Conservation (phyloP, 305 asterid species). For the Euphrasia arctica region DNA sequence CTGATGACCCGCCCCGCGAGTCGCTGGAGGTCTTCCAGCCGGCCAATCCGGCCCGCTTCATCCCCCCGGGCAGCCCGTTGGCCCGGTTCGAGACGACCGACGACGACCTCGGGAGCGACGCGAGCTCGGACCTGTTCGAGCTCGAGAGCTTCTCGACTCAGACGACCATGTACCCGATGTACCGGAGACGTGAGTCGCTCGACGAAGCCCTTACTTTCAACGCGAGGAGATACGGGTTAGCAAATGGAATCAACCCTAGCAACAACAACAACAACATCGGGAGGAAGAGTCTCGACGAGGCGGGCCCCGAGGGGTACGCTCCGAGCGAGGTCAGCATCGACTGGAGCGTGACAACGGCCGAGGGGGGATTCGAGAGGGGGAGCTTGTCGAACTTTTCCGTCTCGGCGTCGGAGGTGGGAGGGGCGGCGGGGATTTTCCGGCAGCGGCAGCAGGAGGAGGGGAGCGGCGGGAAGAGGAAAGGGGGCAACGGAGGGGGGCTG, state of each 20-base stretch:
- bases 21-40: slow-evolving; percentile 78
- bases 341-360: slow-evolving; percentile 93
- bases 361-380: slow-evolving; percentile 53
- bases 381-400: slow-evolving; percentile 53
- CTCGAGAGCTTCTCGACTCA: slow-evolving; percentile 82
- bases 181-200: slow-evolving; percentile 57
- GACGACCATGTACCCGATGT: slow-evolving; percentile 49
- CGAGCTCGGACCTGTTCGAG: slow-evolving; percentile 85
- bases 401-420: slow-evolving; percentile 31
- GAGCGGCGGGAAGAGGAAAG: slow-evolving; percentile 37
- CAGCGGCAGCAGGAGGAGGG: slow-evolving; percentile 22
- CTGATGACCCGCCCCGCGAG: slow-evolving; percentile 56
- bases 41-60: slow-evolving; percentile 16
- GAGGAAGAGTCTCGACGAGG: slow-evolving; percentile 47
- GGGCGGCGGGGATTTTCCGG: slow-evolving; percentile 11
- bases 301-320: slow-evolving; percentile 62
- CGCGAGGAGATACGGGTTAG: slow-evolving; percentile 36
- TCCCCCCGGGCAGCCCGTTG: slow-evolving; percentile 46
- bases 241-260: neutral
- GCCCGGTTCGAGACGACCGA: slow-evolving; percentile 43
- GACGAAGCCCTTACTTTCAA: slow-evolving; percentile 51
- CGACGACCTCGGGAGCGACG: slow-evolving; percentile 69
- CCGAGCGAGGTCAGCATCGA: slow-evolving; percentile 82
- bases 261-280: slow-evolving; percentile 22
- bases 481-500: slow-evolving; percentile 39